Evolutionary conservation across 495 filamentous ascomycete genomes (phyloP).

Genomic region (Baudoinia panamericana): DNA sequence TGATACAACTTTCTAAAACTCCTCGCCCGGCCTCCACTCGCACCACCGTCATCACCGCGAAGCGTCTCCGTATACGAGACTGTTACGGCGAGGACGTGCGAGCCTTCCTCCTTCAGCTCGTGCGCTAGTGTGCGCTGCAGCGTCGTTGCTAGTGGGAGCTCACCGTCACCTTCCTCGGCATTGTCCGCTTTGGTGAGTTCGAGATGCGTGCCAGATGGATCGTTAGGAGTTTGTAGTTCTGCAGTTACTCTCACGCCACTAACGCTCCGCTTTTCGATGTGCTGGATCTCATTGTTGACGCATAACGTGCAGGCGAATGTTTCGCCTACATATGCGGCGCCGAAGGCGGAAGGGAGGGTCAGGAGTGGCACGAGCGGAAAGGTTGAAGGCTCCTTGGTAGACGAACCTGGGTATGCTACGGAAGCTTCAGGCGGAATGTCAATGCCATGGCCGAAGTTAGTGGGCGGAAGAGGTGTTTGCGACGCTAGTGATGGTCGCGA

Average conservation of each 20-base stretch:
- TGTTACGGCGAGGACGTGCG: slow-evolving; percentile 85
- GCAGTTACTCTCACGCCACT: slow-evolving; percentile 70
- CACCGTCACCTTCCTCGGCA: slow-evolving; percentile 28
- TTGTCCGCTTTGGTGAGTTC: slow-evolving; percentile 37
- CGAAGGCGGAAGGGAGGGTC: slow-evolving; percentile 86
- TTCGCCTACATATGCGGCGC: slow-evolving; percentile 89
- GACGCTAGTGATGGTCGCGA: slow-evolving; percentile 32
- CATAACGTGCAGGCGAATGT: slow-evolving; percentile 88
- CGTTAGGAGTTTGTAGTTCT: slow-evolving; percentile 85
- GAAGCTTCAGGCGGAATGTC: slow-evolving; percentile 40
- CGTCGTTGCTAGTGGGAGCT: slow-evolving; percentile 52
- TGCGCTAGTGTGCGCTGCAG: slow-evolving; percentile 73
- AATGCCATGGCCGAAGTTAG: slow-evolving; percentile 27
- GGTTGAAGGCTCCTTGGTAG: slow-evolving; percentile 13
- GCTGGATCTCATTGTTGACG: slow-evolving; percentile 65
- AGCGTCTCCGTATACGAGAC: slow-evolving; percentile 69
- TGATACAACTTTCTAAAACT: slow-evolving; percentile 96
- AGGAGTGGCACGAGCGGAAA: slow-evolving; percentile 55
- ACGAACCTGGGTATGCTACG: slow-evolving; percentile 39
- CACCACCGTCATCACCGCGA: slow-evolving; percentile 25
- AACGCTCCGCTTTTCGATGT: slow-evolving; percentile 32
- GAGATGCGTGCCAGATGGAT: slow-evolving; percentile 37
- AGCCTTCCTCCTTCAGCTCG: slow-evolving; percentile 86
- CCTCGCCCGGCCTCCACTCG: slow-evolving; percentile 44
- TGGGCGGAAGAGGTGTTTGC: slow-evolving; percentile 41